Conservation (phyloP, 768 basidiomycete genomes). For the Atractiella rhizophila region DNA sequence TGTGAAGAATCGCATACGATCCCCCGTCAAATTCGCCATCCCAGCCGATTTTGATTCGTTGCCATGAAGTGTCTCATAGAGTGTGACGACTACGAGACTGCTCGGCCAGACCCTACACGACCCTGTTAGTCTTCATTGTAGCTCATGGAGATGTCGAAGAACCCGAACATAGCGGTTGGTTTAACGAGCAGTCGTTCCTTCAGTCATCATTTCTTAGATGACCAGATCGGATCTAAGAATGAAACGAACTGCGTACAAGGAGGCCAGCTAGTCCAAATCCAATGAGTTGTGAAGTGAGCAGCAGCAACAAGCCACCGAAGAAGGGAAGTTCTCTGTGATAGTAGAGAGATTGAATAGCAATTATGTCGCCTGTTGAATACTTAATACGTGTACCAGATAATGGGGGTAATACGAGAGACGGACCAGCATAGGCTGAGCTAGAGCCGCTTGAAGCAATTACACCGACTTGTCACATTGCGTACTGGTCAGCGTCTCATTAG, state of each 20-base stretch:
- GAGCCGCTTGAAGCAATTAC: not conserved
- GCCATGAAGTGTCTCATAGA: slow-evolving; percentile 19
- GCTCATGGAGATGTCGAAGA: no score
- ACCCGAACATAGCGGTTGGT: slow-evolving; percentile 14
- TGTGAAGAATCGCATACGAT: slow-evolving; percentile 16
- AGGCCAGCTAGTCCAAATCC: slow-evolving; percentile 18
- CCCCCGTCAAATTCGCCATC: slow-evolving; percentile 11
- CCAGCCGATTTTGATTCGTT: no score
- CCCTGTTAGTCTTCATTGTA: no score
- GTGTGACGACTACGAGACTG: slow-evolving; percentile 14
- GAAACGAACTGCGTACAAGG: slow-evolving; percentile 11
- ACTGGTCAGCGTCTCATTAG: not conserved
- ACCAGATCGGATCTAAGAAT: not conserved
- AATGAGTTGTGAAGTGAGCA: slow-evolving; percentile 19
- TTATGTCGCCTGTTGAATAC: slow-evolving; percentile 18
- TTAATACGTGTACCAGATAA: no score
- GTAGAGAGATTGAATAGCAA: slow-evolving; percentile 18
- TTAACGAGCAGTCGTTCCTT: slow-evolving; percentile 4
- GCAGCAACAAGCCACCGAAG: slow-evolving; percentile 11
- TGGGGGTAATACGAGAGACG: no score
- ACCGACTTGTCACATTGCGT: not conserved
- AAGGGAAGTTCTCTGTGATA: slow-evolving; percentile 17
- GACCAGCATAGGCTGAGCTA: slow-evolving; percentile 18
- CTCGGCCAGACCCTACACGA: slow-evolving; percentile 16
- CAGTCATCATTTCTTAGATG: not conserved